Evolutionary conservation across 139 green algal species (phyloP), one percentile per base, ranked within the genome.

Genomic region (Asterochloris erici): DNA sequence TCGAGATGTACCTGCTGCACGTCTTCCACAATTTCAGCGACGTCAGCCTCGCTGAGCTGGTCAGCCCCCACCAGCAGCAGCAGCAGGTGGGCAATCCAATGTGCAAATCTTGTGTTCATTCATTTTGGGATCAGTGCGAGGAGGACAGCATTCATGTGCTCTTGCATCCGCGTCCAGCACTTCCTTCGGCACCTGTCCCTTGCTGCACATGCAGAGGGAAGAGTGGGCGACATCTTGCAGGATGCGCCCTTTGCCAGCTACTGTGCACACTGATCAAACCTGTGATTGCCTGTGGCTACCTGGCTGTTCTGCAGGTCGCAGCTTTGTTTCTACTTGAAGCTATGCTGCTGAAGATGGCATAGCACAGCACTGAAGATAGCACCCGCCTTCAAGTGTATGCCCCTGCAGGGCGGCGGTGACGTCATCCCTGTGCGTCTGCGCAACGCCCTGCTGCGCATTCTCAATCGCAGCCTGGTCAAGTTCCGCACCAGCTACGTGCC

Each of bases 1-100:
- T 87, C 74, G 87, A 92, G 73, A 81, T 92, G 19, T 92, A 91
- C 85, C 66, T 92, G 19, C 86, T 92, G 71, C 89, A 92, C 70
- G 74, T 88, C n/a, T 90, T 88, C 73, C 64, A 82, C 38, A 73
- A 66, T 14, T 92, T 92, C 79, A 73, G 73, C 14, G 84, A 86
- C 81, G 63, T 85, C 74, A 80, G 70, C 75, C 63, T 89, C 9
- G 68, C 78, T 15, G 81, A 82, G 61, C 81, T 91, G 62, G 61
- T 83, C 61, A 66, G 27, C 61, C 73, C 81, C 21, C 73, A 81
- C 17, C 62, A 66, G 62, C 73, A 81, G 64, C 73, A 73, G 23
- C 38, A 54, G 38, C 81, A 84, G 81, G 80, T 84, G 26, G 73
- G 71, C 23, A 27, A 10, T 79, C 2, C 10, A 4, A 71, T 21